Evolutionary conservation across 768 basidiomycete species (phyloP), one percentile per base, ranked within the genome.

Genomic region (Auricularia sp.): DNA sequence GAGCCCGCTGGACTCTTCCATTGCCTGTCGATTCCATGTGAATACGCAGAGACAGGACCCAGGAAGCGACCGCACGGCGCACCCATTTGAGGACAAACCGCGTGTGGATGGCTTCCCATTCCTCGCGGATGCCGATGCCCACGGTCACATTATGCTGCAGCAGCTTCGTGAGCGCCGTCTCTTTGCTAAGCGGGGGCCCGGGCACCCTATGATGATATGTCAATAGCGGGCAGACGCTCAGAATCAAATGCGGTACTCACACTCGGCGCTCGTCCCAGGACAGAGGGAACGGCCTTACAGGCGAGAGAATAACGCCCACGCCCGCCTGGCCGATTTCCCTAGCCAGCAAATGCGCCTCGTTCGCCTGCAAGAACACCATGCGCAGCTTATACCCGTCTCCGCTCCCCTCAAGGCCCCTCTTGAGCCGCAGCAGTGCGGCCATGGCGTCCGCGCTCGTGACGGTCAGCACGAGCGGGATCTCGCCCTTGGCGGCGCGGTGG

Each of bases 241-340:
- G 36, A 14, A 6, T 14, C n/a, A 33, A 12, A 36, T 16, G 29
- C 12, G 16, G 23, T 29, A 65, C 64, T 35, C 60, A 87, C 87
- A 87, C 81, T 64, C 90, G 77, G 59, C 82, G 78, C 53, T 78
- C 71, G 62, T 90, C 84, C 91, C 91, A 93, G 3, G 73, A 74
- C 3, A 64, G 67, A 0, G 90, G 89, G 75, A 80, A 88, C 0
- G 87, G 83, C 51, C 90, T 76, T 0, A 84, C 72, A 4, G 83
- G 82, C 0, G 81, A 77, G 33, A 93, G 75, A 34, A 94, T 81
- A n/a, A 93, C 87, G 47, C 87, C 86, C 2, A 93, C 81, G 8
- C 79, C 77, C 1, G 87, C 86, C 23, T 74, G 69, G n/a, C n/a
- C 82, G 23, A 91, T 82, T 64, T 90, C 80, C n/a, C n/a, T n/a